Evolutionary conservation across 345 rosid species (phyloP).

Genomic region (Moricandia moricandioides): DNA sequence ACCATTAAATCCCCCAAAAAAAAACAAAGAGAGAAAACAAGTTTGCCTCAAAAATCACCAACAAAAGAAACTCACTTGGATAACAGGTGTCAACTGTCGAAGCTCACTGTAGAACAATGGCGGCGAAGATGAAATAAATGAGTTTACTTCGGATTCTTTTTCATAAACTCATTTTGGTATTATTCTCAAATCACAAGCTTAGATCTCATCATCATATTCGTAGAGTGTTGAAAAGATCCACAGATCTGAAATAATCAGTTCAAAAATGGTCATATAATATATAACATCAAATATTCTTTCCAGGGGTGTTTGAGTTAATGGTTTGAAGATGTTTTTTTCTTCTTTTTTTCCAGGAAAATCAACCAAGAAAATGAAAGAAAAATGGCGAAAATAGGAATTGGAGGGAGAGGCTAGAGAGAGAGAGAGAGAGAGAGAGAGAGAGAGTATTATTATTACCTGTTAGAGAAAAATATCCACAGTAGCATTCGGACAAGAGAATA

Average conservation of each 20-base stretch:
- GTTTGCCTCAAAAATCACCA: constrained; percentile 37
- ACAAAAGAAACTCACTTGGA: constrained; percentile 37
- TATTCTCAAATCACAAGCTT: constrained; percentile 5
- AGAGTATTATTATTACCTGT: constrained; percentile 25
- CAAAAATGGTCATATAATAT: background rate
- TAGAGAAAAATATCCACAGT: constrained; percentile 32
- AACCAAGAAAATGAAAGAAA: constrained; percentile 32
- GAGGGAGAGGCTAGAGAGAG: constrained; percentile 5
- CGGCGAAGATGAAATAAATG: background rate
- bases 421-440: constrained; percentile 18
- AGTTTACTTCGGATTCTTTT: constrained; percentile 6
- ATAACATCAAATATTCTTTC: background rate
- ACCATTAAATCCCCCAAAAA: background rate
- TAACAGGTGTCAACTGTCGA: constrained; percentile 41
- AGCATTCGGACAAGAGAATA: constrained; percentile 30
- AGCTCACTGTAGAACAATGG: constrained; percentile 34
- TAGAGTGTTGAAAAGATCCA: constrained; percentile 10
- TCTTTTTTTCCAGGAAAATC: constrained; percentile 2
- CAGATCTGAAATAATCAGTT: constrained; percentile 30
- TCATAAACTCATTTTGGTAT: constrained; percentile 12
- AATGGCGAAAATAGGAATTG: constrained; percentile 17
- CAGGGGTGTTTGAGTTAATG: background rate
- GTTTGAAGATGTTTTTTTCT: background rate
- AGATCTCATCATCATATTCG: constrained; percentile 27
- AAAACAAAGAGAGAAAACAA: background rate